A percentile compares a stretch with the other conserved stretches of the same genome.
phyloP scores from a whole-genome alignment of 2,329 filamentous ascomycete species.

The Harringtonia lauricola region DNA sequence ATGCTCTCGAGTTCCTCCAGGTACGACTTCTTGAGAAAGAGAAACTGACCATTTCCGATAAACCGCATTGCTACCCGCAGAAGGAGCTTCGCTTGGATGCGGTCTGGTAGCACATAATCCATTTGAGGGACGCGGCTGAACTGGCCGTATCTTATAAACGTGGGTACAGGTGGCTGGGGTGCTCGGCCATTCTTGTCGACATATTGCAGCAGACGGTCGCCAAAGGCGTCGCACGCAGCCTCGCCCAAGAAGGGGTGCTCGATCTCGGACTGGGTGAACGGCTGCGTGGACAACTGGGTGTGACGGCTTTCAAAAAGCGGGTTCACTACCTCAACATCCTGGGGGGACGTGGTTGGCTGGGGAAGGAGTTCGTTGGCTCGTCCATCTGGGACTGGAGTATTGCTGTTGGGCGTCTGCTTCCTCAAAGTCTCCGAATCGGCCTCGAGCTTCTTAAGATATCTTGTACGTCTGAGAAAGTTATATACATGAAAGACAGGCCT shows the following conservation, averaged over 20 bases:
- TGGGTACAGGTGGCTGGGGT: too few relatives aligned
- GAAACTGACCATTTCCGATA: background rate
- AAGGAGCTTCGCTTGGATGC: background rate
- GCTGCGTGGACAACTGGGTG: too few relatives aligned
- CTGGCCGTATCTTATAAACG: background rate
- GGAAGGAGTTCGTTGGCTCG: background rate
- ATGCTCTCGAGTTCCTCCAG: conserved; percentile 2
- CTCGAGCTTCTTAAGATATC: background rate
- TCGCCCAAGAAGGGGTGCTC: background rate
- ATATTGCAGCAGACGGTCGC: background rate
- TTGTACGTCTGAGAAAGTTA: too few relatives aligned
- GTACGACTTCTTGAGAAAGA: background rate
- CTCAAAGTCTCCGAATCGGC: background rate
- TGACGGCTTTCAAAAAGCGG: background rate
- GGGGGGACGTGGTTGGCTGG: background rate
- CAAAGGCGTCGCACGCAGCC: background rate
- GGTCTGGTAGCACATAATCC: background rate
- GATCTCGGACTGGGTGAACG: background rate
- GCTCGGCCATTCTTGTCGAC: background rate
- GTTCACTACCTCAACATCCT: background rate
- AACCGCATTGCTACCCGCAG: background rate
- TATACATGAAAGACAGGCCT: too few relatives aligned
- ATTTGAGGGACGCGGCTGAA: background rate
- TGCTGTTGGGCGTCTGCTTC: too few relatives aligned
- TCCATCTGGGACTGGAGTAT: background rate